Evolutionary conservation across 164 flowering plant species (phyloP).

Genomic region (Buxus sempervirens): DNA sequence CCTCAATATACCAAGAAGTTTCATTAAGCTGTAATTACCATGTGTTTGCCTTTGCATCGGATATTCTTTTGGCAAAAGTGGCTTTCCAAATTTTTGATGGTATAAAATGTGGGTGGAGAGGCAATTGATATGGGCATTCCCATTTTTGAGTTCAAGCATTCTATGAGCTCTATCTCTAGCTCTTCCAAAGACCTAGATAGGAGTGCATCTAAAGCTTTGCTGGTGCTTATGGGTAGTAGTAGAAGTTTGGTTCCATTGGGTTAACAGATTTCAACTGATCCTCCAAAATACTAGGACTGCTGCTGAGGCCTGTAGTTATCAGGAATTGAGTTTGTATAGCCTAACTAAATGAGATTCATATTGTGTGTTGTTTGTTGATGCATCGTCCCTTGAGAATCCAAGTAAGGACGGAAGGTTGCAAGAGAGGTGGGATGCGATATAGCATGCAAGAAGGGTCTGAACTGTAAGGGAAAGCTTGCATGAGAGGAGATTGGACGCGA

Average conservation of each 20-base stretch:
- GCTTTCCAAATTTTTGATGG: slow-evolving; percentile 66
- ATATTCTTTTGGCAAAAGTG: slow-evolving; percentile 80
- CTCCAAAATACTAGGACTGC: slow-evolving; percentile 39
- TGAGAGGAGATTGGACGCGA: no score
- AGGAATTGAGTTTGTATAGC: slow-evolving; percentile 26
- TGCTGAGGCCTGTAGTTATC: slow-evolving; percentile 38
- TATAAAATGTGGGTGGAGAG: slow-evolving; percentile 74
- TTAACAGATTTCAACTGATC: slow-evolving; percentile 43
- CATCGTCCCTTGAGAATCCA: slow-evolving; percentile 38
- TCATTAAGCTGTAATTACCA: slow-evolving; percentile 78
- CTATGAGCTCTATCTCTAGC: slow-evolving; percentile 66
- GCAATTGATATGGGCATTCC: slow-evolving; percentile 85
- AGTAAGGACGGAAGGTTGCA: slow-evolving; percentile 27
- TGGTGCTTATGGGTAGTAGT: slow-evolving; percentile 30
- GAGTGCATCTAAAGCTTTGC: slow-evolving; percentile 34
- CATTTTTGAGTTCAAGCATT: slow-evolving; percentile 60
- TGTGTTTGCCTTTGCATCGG: slow-evolving; percentile 91
- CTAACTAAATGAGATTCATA: slow-evolving; percentile 26
- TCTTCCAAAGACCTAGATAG: slow-evolving; percentile 67
- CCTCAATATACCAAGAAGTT: slow-evolving; percentile 75
- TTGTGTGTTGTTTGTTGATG: slow-evolving; percentile 29
- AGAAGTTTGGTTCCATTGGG: slow-evolving; percentile 18
- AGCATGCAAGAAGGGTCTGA: slow-evolving; percentile 41
- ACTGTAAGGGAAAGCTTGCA: slow-evolving; percentile 35
- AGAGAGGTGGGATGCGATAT: slow-evolving; percentile 38